Conservation (phyloP, 371 early-diverging fungal species). For the Rhizopus stolonifer region DNA sequence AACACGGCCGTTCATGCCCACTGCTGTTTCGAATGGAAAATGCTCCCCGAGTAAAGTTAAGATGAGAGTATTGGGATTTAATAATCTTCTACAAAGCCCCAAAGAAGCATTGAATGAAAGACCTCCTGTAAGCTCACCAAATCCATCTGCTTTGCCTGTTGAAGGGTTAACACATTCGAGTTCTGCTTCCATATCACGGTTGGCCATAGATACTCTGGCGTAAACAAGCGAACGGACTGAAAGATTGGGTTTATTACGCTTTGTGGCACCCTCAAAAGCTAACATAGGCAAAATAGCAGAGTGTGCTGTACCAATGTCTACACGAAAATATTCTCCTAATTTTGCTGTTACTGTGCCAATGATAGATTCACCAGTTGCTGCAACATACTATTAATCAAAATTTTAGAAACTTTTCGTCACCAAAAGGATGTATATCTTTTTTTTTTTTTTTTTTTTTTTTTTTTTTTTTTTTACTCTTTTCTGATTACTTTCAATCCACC, state of each 20-base stretch:
- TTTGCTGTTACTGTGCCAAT: constrained; percentile 76
- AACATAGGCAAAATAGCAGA: constrained; percentile 73
- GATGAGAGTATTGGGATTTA: constrained; percentile 71
- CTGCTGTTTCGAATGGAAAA: constrained; percentile 84
- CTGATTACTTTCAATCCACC: constrained; percentile 84
- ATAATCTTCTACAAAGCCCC: constrained; percentile 70
- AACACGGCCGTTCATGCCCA: constrained; percentile 92
- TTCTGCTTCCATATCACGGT: constrained; percentile 96
- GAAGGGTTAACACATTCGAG: constrained; percentile 84
- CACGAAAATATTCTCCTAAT: constrained; percentile 77
- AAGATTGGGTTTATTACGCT: constrained; percentile 82
- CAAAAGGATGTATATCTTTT: not conserved
- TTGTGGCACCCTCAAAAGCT: constrained; percentile 95
- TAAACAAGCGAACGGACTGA: constrained; percentile 79
- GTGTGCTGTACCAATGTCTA: constrained; percentile 94
- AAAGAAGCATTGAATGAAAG: constrained; percentile 73
- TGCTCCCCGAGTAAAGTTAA: constrained; percentile 65
- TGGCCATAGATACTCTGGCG: constrained; percentile 81
- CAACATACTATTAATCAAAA: constrained; percentile 69
- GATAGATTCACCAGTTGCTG: constrained; percentile 84
- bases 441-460: not conserved
- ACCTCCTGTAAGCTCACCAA: constrained; percentile 77
- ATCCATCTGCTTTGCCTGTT: constrained; percentile 75
- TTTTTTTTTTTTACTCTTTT: constrained; percentile 57
- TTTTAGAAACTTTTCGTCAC: no score